Evolutionary conservation across 2,329 filamentous ascomycete species (phyloP), one percentile per base, ranked within the genome.

Genomic region (Ploettnerulaceae sp.): DNA sequence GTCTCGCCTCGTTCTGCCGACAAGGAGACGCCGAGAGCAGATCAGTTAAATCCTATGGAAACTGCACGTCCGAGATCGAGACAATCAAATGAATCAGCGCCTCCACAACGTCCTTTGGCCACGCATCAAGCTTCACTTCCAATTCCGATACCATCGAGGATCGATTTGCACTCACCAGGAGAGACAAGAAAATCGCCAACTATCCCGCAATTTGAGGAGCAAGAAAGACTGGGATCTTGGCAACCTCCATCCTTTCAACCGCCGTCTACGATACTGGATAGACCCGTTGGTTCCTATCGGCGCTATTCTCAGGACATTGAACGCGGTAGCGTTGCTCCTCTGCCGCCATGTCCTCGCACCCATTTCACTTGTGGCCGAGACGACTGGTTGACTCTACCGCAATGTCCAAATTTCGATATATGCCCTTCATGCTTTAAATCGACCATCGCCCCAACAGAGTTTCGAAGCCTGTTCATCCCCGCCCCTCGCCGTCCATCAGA

Each of bases 371-470:
- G 76, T 7, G 81, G 82, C 1, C 75, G 82, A 51, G 72, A 83
- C 52, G 88, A 93, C 59, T 96, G 90, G 87, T 81, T 89, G 51
- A 90, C 84, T 0, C 71, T 96, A 4, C 79, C 79, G 3, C 78
- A 80, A 11, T 77, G 82, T 51, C 76, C 81, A 9, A 77, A 78
- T 49, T 85, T 96, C 57, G 80, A 87, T 52, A 84, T 96, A 35
- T 96, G 91, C 58, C 86, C 88, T 0, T 79, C 77, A 9, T 97
- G 91, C 67, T 89, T 86, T 63, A 72, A 76, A 2, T 74, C 75
- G 5, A 77, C 89, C 7, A 89, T 91, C 55, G 74, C 74, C 11
- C 71, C 77, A 18, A 85, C 86, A 0, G 72, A 77, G 15, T 94
- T 86, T 61, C 74, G 79, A 2, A 72, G 77, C 12, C 71, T 80